Conservation (phyloP, 306 rosid species). For the Cicer bijugum region DNA sequence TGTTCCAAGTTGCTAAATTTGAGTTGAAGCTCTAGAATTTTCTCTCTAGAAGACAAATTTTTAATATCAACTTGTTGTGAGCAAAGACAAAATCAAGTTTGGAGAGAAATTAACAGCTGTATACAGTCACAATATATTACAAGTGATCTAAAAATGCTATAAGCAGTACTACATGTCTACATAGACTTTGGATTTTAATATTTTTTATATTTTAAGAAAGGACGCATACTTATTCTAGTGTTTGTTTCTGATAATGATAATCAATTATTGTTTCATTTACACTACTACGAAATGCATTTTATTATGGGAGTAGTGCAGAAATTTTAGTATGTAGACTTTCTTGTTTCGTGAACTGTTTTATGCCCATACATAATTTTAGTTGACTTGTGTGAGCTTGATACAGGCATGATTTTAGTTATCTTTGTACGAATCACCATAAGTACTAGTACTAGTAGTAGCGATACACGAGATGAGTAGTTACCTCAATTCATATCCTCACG, state of each 20-base stretch:
- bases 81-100: neutral
- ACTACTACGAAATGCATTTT: neutral
- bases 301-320: neutral
- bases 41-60: neutral
- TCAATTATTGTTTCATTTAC: neutral
- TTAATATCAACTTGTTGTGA: neutral
- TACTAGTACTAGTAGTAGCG: neutral
- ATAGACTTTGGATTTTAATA: neutral
- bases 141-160: neutral
- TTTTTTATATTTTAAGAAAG: conserved; percentile 5
- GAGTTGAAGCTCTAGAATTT: neutral
- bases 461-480: neutral
- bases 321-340: neutral
- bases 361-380: conserved; percentile 1
- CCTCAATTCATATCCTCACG: neutral
- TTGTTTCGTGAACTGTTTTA: neutral
- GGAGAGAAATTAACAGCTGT: neutral
- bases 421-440: neutral
- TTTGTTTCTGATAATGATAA: neutral
- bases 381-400: conserved; percentile 8
- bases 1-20: neutral
- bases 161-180: neutral
- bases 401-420: neutral
- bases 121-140: neutral
- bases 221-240: neutral